Base-by-base conservation (phyloP, 352 stramenopile species). In the Globisporangium takayamanum region DNA sequence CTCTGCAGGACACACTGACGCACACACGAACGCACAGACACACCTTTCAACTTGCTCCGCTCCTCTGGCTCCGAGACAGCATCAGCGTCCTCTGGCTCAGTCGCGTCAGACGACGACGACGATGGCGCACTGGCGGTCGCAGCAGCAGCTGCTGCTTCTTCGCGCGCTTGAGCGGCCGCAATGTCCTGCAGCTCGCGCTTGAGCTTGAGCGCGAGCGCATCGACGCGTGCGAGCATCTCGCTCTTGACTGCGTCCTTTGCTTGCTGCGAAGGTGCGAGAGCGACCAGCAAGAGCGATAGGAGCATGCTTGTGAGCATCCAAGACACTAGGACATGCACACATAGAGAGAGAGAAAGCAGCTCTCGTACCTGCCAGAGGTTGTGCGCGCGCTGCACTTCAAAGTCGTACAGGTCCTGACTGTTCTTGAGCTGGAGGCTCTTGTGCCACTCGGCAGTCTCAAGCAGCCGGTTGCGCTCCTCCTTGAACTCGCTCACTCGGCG, bases 401-500 rank as follows among this genome's bases (percentile, higher is more conserved):
- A 91, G n/a, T 70, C 74, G 58, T 88, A 85, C 14, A 93, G 68
- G 42, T 93, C 80, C 50, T 87, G 64, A 49, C 73, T 78, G 67
- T 93, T 93, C 61, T 89, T 89, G n/a, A 93, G 67, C 69, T 93
- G 84, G 28, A 93, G 62, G 55, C 85, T 87, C 63, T 89, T 88
- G 68, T 93, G 84, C 63, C 85, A 80, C 63, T 91, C 78, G 2
- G 84, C 84, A 0, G 69, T 84, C 60, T 91, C 76, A 46, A 93
- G 67, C 57, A 89, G 55, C 5, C 77, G 76, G 45, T 86, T 88
- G 55, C 79, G 77, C 54, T 93, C 81, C 46, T 91, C 79, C 60
- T 93, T 93, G 58, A 89, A 93, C 51, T 88, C 84, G 15, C 77
- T 80, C 30, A 90, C 81, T n/a, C 83, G 83, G 18, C 83, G 80